These are phyloP conservation scores for Neofusicoccum umdonicola DNA, from an alignment of 2,329 filamentous ascomycete genomes.

Conservation along the genomic window DNA sequence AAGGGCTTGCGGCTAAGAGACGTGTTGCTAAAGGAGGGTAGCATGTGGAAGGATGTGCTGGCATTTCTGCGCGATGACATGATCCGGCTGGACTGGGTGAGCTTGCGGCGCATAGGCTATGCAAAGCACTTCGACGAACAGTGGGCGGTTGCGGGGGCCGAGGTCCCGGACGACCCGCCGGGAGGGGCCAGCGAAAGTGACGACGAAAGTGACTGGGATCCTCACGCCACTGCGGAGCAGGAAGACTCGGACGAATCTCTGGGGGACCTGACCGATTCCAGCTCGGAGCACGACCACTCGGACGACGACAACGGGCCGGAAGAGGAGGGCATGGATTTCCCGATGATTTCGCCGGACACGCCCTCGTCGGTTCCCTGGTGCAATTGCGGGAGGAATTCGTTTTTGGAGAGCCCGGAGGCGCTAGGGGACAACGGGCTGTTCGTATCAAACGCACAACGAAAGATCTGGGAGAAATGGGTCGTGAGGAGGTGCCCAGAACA, in stretches of 20 bases:
- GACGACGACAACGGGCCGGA: conserved; percentile 30
- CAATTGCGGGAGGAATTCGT: conserved; percentile 38
- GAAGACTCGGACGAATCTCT: conserved; percentile 34
- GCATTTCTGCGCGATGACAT: conserved; percentile 56
- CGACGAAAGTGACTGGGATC: conserved; percentile 37
- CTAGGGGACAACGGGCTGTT: conserved; percentile 49
- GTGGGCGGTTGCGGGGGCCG: conserved; percentile 42
- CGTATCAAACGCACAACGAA: conserved; percentile 50
- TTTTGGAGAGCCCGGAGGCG: conserved; percentile 43
- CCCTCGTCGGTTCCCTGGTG: conserved; percentile 48
- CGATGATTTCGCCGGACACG: conserved; percentile 44
- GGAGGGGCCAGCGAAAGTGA: conserved; percentile 45
- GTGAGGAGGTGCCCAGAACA: conserved; percentile 47
- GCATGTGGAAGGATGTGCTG: conserved; percentile 61
- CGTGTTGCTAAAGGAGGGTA: conserved; percentile 60
- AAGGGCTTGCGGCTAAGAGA: conserved; percentile 59
- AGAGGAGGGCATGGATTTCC: conserved; percentile 45
- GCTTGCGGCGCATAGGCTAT: conserved; percentile 62
- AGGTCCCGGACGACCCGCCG: conserved; percentile 48
- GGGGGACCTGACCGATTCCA: conserved; percentile 29
- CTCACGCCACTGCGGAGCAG: conserved; percentile 26
- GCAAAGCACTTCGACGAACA: conserved; percentile 52
- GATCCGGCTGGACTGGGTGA: conserved; percentile 59
- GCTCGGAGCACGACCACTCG: conserved; percentile 32
- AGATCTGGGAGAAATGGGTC: conserved; percentile 57